phyloP scores from a whole-genome alignment of 2,329 filamentous ascomycete species.

The Hymenoscyphus infarciens region DNA sequence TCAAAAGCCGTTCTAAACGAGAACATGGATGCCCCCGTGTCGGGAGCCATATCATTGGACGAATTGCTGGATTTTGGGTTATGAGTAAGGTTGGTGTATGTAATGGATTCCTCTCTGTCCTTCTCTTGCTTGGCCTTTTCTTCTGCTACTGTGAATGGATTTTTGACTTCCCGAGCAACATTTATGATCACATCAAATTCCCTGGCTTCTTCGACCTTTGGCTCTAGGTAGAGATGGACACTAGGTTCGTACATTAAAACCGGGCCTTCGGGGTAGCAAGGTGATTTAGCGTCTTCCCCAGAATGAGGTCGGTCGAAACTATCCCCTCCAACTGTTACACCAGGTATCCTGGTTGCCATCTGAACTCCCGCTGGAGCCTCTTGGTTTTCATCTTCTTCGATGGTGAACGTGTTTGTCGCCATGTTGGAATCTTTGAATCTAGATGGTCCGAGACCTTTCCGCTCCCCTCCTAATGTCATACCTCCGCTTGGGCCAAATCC shows the following conservation, averaged over 20 bases:
- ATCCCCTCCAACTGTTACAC: conserved; percentile 54
- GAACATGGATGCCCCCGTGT: conserved; percentile 55
- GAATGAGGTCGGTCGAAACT: conserved; percentile 65
- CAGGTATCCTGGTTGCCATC: conserved; percentile 51
- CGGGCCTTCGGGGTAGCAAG: conserved; percentile 77
- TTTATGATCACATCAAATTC: conserved; percentile 82
- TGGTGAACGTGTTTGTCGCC: conserved; percentile 29
- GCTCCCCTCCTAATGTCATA: conserved; percentile 55
- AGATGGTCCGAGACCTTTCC: conserved; percentile 28
- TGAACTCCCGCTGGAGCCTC: conserved; percentile 56
- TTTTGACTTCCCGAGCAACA: conserved; percentile 75
- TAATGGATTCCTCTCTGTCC: conserved; percentile 23
- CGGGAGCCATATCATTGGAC: conserved; percentile 32
- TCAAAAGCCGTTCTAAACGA: conserved; percentile 62
- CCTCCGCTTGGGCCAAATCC: conserved; percentile 59
- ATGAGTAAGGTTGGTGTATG: conserved; percentile 18
- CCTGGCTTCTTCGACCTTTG: conserved; percentile 71
- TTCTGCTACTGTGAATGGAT: conserved; percentile 58
- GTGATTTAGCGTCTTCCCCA: conserved; percentile 75
- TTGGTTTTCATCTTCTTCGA: conserved; percentile 37
- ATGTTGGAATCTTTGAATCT: conserved; percentile 33
- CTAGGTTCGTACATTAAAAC: conserved; percentile 77
- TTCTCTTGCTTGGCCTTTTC: conserved; percentile 26
- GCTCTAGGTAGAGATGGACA: conserved; percentile 77
- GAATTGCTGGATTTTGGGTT: conserved; percentile 1